phyloP scores from a whole-genome alignment of 208 protist species.

The Trypanosoma congolense region DNA sequence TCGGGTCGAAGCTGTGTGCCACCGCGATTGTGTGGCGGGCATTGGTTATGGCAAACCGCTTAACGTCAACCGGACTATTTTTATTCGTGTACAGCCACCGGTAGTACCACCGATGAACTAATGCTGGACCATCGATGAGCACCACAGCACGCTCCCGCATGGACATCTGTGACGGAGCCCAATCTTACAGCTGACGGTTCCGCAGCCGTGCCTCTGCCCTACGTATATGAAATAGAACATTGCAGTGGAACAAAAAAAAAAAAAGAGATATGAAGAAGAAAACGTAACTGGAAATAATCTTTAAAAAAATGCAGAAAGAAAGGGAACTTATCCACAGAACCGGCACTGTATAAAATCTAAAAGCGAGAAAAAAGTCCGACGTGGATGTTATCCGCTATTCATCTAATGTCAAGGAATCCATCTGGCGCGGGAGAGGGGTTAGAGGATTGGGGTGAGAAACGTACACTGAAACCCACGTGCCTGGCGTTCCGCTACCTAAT shows the following conservation, averaged over 20 bases:
- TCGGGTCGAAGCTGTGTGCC: conserved; percentile 85
- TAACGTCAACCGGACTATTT: conserved; percentile 51
- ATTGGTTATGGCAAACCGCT: conserved; percentile 79
- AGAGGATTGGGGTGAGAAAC: no score
- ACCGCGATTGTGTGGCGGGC: conserved; percentile 68
- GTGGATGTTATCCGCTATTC: no score
- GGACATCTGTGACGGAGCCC: conserved; percentile 23
- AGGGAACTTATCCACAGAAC: no score
- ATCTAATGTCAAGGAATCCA: no score
- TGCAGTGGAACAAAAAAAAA: conserved; percentile 13
- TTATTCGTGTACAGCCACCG: conserved; percentile 69
- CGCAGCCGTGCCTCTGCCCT: not conserved
- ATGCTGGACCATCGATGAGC: conserved; percentile 79
- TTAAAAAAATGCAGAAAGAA: no score
- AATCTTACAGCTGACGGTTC: not conserved
- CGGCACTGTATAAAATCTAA: conserved; percentile 3
- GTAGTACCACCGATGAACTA: conserved; percentile 88
- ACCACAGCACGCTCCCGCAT: conserved; percentile 66
- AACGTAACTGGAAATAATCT: not conserved
- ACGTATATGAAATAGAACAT: conserved; percentile 1
- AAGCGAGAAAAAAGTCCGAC: conserved; percentile 1
- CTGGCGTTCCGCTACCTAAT: no score
- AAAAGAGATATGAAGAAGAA: conserved; percentile 19
- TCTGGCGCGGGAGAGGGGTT: no score
- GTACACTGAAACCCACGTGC: no score